Conservation (phyloP, 495 filamentous ascomycete species). For the Talaromyces thailandensis region DNA sequence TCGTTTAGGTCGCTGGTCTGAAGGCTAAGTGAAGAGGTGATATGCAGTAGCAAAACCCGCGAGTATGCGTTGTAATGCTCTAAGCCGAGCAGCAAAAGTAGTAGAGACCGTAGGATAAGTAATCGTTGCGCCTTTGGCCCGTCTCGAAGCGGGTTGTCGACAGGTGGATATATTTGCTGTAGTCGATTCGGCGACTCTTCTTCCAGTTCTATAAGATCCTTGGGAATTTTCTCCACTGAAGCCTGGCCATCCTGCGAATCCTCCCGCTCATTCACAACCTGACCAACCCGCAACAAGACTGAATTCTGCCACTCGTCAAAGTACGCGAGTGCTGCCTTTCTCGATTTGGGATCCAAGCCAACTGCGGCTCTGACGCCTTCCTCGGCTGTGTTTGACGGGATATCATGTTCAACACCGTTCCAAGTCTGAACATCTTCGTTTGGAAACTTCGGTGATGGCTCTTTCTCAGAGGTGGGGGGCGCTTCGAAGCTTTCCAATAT, state of each 20-base stretch:
- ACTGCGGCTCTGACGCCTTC: neutral
- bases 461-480: slow-evolving; percentile 1
- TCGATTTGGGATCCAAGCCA: slow-evolving; percentile 8
- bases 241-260: slow-evolving; percentile 19
- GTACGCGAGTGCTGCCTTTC: slow-evolving; percentile 36
- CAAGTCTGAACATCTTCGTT: neutral
- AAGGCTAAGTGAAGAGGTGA: slow-evolving; percentile 59
- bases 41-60: slow-evolving; percentile 60
- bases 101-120: slow-evolving; percentile 49
- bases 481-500: slow-evolving; percentile 33
- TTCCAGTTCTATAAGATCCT: neutral
- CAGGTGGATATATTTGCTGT: slow-evolving; percentile 33
- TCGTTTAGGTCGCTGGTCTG: slow-evolving; percentile 54
- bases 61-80: slow-evolving; percentile 73
- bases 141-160: slow-evolving; percentile 32
- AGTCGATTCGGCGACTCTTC: neutral
- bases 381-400: neutral
- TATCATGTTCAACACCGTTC: neutral
- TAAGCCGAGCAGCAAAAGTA: slow-evolving; percentile 70
- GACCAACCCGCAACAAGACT: slow-evolving; percentile 53
- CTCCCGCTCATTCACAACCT: slow-evolving; percentile 52
- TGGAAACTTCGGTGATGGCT: slow-evolving; percentile 5
- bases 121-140: slow-evolving; percentile 32
- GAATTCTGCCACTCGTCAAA: slow-evolving; percentile 59
- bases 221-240: neutral